Conservation (phyloP, 371 early-diverging fungal genomes). For the Zychaea mexicana region DNA sequence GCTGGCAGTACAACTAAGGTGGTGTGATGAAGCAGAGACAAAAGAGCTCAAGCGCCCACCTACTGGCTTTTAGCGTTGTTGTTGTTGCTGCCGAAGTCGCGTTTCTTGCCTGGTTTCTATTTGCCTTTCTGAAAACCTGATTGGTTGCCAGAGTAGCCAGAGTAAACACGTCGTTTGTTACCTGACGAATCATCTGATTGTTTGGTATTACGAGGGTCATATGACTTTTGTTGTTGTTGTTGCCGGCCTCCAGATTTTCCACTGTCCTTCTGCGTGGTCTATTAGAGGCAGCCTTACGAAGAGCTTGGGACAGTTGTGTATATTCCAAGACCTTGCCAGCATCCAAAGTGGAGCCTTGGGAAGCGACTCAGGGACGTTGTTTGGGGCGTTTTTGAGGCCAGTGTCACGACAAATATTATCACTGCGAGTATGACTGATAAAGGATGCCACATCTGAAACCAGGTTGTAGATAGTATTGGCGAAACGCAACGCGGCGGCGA, state of each 20-base stretch:
- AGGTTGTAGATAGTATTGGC: neutral
- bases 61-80: neutral
- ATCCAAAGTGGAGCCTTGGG: neutral
- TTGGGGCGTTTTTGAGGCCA: neutral
- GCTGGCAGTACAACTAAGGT: conserved; percentile 28
- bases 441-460: neutral
- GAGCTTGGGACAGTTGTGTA: neutral
- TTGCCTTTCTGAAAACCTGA: neutral
- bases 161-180: neutral
- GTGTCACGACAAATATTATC: neutral
- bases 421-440: neutral
- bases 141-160: neutral
- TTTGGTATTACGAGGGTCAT: neutral
- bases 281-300: neutral
- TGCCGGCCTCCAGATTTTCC: neutral
- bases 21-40: neutral
- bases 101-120: neutral
- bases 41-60: neutral
- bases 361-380: neutral
- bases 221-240: too few species aligned
- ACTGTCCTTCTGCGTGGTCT: neutral
- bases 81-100: neutral
- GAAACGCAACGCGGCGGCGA: neutral
- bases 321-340: neutral
- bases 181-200: neutral